These are phyloP conservation scores for Diaporthe caulivora DNA, from an alignment of 2,329 filamentous ascomycete genomes.

Conservation along the genomic window DNA sequence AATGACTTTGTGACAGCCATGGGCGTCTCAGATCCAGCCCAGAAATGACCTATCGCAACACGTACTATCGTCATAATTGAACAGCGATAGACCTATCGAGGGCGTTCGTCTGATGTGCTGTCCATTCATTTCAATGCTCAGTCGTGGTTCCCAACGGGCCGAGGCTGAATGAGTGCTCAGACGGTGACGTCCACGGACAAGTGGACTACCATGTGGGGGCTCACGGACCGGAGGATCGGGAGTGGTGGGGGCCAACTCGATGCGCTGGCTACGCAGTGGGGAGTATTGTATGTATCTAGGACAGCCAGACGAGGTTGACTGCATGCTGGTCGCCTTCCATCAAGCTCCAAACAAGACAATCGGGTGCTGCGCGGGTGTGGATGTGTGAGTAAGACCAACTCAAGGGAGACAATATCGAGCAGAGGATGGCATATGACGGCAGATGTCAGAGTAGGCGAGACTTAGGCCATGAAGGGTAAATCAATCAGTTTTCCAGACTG, in stretches of 20 bases:
- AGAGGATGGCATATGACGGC: neutral
- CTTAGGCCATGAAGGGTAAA: neutral
- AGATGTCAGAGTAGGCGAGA: neutral
- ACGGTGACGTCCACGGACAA: neutral
- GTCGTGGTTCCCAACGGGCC: neutral
- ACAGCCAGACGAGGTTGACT: neutral
- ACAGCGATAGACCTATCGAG: neutral
- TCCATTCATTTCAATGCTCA: neutral
- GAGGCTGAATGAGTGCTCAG: neutral
- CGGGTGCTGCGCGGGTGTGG: neutral
- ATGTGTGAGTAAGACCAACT: neutral
- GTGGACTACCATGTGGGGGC: neutral
- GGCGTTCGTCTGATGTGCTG: neutral
- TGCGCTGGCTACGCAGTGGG: neutral
- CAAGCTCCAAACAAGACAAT: neutral
- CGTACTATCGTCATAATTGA: no score
- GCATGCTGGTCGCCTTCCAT: no score
- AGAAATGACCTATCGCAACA: neutral
- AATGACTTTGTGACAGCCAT: neutral
- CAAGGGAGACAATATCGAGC: neutral
- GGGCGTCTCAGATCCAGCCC: neutral
- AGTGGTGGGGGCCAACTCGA: neutral
- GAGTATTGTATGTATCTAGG: no score
- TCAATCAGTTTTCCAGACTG: neutral
- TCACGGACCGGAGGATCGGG: neutral